These are phyloP conservation scores for Albophoma yamanashiensis DNA, from an alignment of 2,329 filamentous ascomycete species.

Conservation along the genomic window DNA sequence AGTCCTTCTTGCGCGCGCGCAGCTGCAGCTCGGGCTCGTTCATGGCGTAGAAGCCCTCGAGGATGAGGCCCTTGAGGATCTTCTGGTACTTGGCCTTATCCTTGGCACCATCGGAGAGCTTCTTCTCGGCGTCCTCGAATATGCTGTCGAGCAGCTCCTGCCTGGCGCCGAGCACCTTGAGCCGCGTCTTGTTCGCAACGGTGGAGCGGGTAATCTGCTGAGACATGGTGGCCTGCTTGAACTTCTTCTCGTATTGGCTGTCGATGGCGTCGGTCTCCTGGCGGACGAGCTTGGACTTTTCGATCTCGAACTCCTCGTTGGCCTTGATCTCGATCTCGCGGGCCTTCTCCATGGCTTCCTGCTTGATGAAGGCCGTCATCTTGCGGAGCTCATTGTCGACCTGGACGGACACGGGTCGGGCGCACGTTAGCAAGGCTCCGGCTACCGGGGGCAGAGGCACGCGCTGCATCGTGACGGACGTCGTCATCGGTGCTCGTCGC, in stretches of 20 bases:
- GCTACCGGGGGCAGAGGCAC: conserved; percentile 2
- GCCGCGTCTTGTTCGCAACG: conserved; percentile 88
- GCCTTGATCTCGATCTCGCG: conserved; percentile 97
- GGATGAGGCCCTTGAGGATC: conserved; percentile 67
- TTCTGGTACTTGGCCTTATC: conserved; percentile 66
- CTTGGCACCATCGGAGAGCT: conserved; percentile 53
- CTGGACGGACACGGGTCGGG: conserved; percentile 31
- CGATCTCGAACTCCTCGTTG: conserved; percentile 97
- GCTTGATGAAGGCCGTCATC: conserved; percentile 99
- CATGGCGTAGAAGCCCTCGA: conserved; percentile 85
- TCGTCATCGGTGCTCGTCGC: conserved; percentile 6
- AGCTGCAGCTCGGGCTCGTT: conserved; percentile 69
- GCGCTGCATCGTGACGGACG: conserved; percentile 7
- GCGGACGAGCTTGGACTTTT: conserved; percentile 97
- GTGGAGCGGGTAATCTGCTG: conserved; percentile 98
- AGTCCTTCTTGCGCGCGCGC: conserved; percentile 71
- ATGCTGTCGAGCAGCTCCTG: conserved; percentile 87
- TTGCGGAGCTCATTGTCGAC: conserved; percentile 98
- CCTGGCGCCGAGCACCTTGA: conserved; percentile 75
- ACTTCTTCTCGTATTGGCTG: conserved; percentile 91
- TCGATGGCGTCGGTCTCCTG: conserved; percentile 93
- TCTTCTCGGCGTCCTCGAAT: conserved; percentile 70
- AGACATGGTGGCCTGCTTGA: conserved; percentile 96
- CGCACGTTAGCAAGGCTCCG: not conserved
- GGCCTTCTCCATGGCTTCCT: conserved; percentile 94